Evolutionary conservation across 176 grass and related monocot species (phyloP).

Genomic region (Juncus effusus): DNA sequence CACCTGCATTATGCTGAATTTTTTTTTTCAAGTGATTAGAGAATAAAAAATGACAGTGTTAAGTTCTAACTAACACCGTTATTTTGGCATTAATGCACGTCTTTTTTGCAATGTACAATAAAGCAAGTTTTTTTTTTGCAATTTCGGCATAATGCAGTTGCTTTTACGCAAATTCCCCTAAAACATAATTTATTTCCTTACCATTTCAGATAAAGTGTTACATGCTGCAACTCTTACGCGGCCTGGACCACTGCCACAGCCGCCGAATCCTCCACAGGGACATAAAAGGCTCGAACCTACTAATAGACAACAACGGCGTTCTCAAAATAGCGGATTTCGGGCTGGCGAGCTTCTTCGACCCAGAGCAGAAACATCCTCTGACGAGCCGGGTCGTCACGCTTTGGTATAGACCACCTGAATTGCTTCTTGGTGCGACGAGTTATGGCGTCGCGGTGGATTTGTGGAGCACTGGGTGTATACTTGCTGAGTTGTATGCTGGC

Average conservation of each 20-base stretch:
- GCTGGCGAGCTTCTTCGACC: slow-evolving; percentile 93
- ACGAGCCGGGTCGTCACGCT: slow-evolving; percentile 99
- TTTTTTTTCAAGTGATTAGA: too few species aligned
- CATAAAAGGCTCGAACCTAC: slow-evolving; percentile 98
- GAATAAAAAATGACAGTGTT: too few species aligned
- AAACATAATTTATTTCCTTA: not conserved
- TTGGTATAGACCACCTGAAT: slow-evolving; percentile 96
- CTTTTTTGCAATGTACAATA: too few species aligned
- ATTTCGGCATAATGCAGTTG: slow-evolving; percentile 3
- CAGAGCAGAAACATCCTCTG: slow-evolving; percentile 74
- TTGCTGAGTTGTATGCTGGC: slow-evolving; percentile 93
- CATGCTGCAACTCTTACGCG: slow-evolving; percentile 92
- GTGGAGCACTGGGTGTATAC: slow-evolving; percentile 99
- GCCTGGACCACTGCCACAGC: slow-evolving; percentile 95
- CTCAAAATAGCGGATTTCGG: slow-evolving; percentile 99
- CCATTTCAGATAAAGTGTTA: slow-evolving; percentile 89
- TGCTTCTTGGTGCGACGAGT: slow-evolving; percentile 91
- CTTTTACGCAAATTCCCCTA: not conserved
- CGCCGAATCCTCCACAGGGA: slow-evolving; percentile 88
- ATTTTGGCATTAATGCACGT: too few species aligned
- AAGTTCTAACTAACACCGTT: too few species aligned
- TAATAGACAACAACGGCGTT: slow-evolving; percentile 86
- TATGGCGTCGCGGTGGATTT: slow-evolving; percentile 96
- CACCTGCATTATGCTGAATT: too few species aligned
- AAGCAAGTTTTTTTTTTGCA: not conserved